Conservation (phyloP, 2,329 filamentous ascomycete genomes). For the Sclerotiophoma versabilis region DNA sequence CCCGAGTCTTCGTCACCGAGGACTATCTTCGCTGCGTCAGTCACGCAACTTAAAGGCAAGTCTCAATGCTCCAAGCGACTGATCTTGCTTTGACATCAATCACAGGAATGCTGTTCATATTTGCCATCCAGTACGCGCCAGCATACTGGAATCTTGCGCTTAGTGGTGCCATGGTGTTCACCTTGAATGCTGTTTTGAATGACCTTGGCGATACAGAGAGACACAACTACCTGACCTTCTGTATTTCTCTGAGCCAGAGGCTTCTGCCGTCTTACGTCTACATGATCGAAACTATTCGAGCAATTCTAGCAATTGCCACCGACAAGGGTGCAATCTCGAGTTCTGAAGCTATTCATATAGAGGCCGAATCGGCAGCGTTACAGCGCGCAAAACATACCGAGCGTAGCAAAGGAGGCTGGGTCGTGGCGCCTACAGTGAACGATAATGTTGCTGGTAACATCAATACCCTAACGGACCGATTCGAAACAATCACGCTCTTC, state of each 20-base stretch:
- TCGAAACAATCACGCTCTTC: slow-evolving; percentile 22
- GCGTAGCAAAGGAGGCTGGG: slow-evolving; percentile 14
- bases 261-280: slow-evolving; percentile 5
- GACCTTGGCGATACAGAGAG: slow-evolving; percentile 10
- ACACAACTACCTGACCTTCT: slow-evolving; percentile 15
- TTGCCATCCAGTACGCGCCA: slow-evolving; percentile 11
- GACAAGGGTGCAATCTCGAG: slow-evolving; percentile 18
- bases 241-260: slow-evolving; percentile 13
- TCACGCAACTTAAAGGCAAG: slow-evolving; percentile 18
- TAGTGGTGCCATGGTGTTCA: slow-evolving; percentile 15
- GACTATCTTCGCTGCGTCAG: slow-evolving; percentile 21
- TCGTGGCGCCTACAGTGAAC: slow-evolving; percentile 9
- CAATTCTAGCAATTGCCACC: slow-evolving; percentile 16
- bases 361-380: neutral
- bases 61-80: no score
- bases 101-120: slow-evolving; percentile 13
- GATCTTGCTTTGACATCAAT: neutral
- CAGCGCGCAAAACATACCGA: slow-evolving; percentile 1
- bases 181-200: slow-evolving; percentile 17
- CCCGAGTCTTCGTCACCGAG: slow-evolving; percentile 8
- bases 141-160: slow-evolving; percentile 15
- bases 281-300: slow-evolving; percentile 18
- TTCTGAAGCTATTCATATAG: slow-evolving; percentile 11
- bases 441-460: slow-evolving; percentile 9
- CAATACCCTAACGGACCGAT: slow-evolving; percentile 11